Percentiles rank a stretch among this genome's conserved stretches.
Evolutionary conservation across 1,139 yeast genomes (phyloP).

Genomic region (Petasospora fabianii): DNA sequence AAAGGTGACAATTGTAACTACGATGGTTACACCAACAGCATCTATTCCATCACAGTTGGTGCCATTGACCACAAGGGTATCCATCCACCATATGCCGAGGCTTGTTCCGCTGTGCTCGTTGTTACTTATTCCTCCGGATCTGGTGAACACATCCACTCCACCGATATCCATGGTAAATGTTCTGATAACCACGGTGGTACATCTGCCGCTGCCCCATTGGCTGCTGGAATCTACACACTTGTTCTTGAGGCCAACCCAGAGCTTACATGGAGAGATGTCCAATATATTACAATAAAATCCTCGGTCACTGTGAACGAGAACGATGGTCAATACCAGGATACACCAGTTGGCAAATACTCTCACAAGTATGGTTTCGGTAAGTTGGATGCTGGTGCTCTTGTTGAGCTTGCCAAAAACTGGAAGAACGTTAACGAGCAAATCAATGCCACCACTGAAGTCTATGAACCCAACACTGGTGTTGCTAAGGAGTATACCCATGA

Average conservation of each 20-base stretch:
- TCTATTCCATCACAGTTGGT: conserved; percentile 91
- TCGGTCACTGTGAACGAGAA: conserved; percentile 62
- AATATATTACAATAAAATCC: conserved; percentile 71
- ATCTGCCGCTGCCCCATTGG: conserved; percentile 98
- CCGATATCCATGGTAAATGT: conserved; percentile 77
- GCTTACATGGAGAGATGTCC: conserved; percentile 95
- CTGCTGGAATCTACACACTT: conserved; percentile 88
- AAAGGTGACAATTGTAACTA: conserved; percentile 88
- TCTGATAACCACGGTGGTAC: conserved; percentile 88
- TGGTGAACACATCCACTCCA: conserved; percentile 85
- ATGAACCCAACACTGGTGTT: conserved; percentile 23
- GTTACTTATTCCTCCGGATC: conserved; percentile 93
- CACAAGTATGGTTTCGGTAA: conserved; percentile 93
- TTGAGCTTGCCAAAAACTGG: conserved; percentile 76
- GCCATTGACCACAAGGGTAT: conserved; percentile 84
- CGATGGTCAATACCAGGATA: conserved; percentile 44
- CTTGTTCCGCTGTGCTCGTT: conserved; percentile 95
- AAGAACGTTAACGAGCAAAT: conserved; percentile 84
- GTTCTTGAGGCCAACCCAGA: conserved; percentile 79
- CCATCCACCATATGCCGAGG: conserved; percentile 87
- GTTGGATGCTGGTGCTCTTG: conserved; percentile 77
- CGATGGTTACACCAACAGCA: conserved; percentile 96
- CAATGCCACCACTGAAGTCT: conserved; percentile 17
- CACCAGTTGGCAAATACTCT: conserved; percentile 48
- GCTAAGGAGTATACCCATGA: conserved; percentile 36